Evolutionary conservation across 2,329 filamentous ascomycete genomes (phyloP).

Genomic region (Paraconiothyrium brasiliense): DNA sequence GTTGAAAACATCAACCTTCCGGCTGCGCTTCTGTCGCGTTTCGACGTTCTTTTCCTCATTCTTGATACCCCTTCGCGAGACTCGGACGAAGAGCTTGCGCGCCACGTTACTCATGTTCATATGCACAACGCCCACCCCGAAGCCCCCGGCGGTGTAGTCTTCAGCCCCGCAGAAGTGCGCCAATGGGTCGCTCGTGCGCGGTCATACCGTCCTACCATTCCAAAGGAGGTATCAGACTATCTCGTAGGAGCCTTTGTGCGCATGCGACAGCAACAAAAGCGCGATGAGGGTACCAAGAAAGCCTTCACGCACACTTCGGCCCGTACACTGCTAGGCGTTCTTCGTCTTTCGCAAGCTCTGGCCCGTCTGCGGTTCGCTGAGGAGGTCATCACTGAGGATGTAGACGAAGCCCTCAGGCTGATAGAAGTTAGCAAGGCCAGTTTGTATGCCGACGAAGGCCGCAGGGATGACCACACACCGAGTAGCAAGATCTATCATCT

Average conservation of each 20-base stretch:
- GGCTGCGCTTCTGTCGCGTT: conserved; percentile 95
- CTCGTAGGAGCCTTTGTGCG: conserved; percentile 97
- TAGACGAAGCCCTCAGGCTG: conserved; percentile 91
- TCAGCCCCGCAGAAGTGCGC: conserved; percentile 90
- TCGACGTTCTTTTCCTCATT: conserved; percentile 95
- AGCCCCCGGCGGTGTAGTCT: conserved; percentile 72
- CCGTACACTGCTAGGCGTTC: conserved; percentile 89
- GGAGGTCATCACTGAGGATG: conserved; percentile 87
- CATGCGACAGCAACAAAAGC: conserved; percentile 89
- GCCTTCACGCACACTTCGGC: conserved; percentile 95
- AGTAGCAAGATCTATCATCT: conserved; percentile 95
- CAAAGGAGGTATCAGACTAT: conserved; percentile 88
- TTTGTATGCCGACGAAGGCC: conserved; percentile 74
- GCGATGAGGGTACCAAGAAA: conserved; percentile 88
- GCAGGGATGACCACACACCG: conserved; percentile 74
- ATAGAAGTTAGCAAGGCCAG: conserved; percentile 94
- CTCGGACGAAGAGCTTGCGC: conserved; percentile 88
- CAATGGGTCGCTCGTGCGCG: conserved; percentile 95
- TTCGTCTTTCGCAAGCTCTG: conserved; percentile 92
- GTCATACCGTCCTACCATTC: conserved; percentile 86
- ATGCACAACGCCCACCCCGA: conserved; percentile 96
- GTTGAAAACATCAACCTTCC: conserved; percentile 99
- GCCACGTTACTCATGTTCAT: conserved; percentile 95
- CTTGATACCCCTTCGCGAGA: conserved; percentile 93
- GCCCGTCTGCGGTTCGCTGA: conserved; percentile 90